These are phyloP conservation scores for Starmerella davenportii DNA, from an alignment of 805 yeast genomes.

Conservation along the genomic window DNA sequence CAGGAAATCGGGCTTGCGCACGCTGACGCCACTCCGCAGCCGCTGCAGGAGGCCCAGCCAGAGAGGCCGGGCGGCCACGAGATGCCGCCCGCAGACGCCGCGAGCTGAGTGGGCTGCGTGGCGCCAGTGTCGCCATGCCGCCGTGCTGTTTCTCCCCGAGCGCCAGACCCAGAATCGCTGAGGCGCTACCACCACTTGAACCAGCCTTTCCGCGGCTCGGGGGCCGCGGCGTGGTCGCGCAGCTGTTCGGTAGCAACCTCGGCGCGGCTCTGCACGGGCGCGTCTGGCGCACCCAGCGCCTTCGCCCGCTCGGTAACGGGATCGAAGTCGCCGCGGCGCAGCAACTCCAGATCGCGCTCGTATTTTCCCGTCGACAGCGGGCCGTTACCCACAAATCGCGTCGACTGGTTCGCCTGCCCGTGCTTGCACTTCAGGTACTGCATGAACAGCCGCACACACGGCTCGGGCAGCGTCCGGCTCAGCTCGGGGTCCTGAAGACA, in stretches of 20 bases:
- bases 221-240: background rate
- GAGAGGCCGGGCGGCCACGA: too few relatives aligned
- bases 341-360: constrained; percentile 67
- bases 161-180: too few relatives aligned
- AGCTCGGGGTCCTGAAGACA: constrained; percentile 71
- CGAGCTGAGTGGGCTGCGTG: background rate
- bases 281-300: constrained; percentile 2
- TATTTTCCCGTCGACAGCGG: constrained; percentile 83
- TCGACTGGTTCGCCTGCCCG: constrained; percentile 77
- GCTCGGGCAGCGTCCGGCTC: constrained; percentile 60
- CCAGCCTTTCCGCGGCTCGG: constrained; percentile 2
- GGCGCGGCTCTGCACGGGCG: background rate
- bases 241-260: background rate
- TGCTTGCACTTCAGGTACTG: constrained; percentile 80
- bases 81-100: background rate
- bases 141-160: too few relatives aligned
- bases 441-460: constrained; percentile 67
- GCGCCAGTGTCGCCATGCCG: too few relatives aligned
- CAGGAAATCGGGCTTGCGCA: constrained; percentile 4
- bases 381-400: constrained; percentile 85
- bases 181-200: constrained; percentile 8
- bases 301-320: constrained; percentile 65
- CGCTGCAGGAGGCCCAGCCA: too few relatives aligned
- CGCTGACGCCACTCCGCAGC: background rate
- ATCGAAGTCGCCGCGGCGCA: constrained; percentile 66